Conservation (phyloP, 1,284 basidiomycete genomes). For the Stygiomarasmius scandens region DNA sequence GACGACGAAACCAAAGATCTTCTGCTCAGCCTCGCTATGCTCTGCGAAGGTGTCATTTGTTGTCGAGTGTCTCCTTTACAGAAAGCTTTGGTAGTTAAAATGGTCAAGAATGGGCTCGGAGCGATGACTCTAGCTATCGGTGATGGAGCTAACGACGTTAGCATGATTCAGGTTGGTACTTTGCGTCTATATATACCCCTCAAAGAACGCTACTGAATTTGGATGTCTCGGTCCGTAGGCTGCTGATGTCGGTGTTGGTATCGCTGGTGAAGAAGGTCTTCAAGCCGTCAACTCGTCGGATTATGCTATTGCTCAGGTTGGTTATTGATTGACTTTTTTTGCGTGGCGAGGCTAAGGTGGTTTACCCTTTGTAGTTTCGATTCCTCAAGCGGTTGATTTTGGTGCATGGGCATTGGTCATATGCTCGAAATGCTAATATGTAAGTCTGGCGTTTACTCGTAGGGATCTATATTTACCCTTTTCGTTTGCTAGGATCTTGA, state of each 20-base stretch:
- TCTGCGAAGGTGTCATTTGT: slow-evolving; percentile 95
- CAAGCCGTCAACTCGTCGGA: slow-evolving; percentile 98
- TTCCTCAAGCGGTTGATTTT: slow-evolving; percentile 88
- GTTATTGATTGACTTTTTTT: slow-evolving; percentile 14
- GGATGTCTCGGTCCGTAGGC: slow-evolving; percentile 53
- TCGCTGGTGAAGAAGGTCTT: slow-evolving; percentile 93
- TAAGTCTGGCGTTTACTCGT: slow-evolving; percentile 34
- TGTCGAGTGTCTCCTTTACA: slow-evolving; percentile 97
- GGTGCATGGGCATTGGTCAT: slow-evolving; percentile 98
- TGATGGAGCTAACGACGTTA: slow-evolving; percentile 95
- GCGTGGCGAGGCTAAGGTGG: background rate
- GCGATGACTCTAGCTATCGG: slow-evolving; percentile 95
- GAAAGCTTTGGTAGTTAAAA: slow-evolving; percentile 90
- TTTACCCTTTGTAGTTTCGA: slow-evolving; percentile 72
- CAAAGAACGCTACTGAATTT: slow-evolving; percentile 7
- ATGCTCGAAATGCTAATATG: slow-evolving; percentile 93
- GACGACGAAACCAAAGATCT: slow-evolving; percentile 79
- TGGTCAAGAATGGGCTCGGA: slow-evolving; percentile 90
- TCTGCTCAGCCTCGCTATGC: slow-evolving; percentile 81
- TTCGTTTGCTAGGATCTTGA: slow-evolving; percentile 72
- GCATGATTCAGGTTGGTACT: slow-evolving; percentile 77
- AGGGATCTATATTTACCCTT: too few relatives aligned
- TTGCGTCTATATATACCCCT: background rate
- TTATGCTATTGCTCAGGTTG: slow-evolving; percentile 90
- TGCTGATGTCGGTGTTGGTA: slow-evolving; percentile 95